Conservation (phyloP, 169 alveolate species). For the Plasmodium falciparum region DNA sequence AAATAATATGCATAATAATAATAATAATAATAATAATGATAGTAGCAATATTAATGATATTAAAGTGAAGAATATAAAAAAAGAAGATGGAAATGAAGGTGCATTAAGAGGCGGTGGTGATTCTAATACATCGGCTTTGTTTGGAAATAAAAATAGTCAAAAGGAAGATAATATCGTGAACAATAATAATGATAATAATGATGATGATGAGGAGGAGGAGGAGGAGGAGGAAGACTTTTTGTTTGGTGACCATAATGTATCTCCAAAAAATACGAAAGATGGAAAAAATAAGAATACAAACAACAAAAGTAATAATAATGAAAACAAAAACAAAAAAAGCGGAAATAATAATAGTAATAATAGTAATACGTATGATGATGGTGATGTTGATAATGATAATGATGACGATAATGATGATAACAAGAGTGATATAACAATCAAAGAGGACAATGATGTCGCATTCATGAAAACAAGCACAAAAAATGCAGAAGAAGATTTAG, state of each 20-base stretch:
- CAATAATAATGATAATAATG: too few species aligned
- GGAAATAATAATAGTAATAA: conserved; percentile 12
- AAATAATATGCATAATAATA: background rate
- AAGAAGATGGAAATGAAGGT: too few species aligned
- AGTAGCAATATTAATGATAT: too few species aligned
- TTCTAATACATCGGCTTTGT: too few species aligned
- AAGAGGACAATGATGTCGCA: background rate
- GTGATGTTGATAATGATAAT: conserved; percentile 7
- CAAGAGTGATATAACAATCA: background rate
- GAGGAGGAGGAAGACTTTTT: conserved; percentile 40
- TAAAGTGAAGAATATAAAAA: too few species aligned
- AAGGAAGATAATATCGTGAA: too few species aligned
- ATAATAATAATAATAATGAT: background rate
- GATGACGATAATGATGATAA: background rate
- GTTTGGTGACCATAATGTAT: background rate
- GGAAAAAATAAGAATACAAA: conserved; percentile 39
- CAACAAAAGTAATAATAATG: background rate
- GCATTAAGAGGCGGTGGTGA: too few species aligned
- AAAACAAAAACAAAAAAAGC: background rate
- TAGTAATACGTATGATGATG: conserved; percentile 10
- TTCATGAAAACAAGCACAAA: background rate
- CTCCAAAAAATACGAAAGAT: conserved; percentile 18
- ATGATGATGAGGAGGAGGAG: background rate
- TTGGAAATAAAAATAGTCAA: too few species aligned
- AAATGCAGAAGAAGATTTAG: conserved; percentile 2